Evolutionary conservation across 2,329 filamentous ascomycete genomes (phyloP).

Genomic region (Thyridium curvatum): DNA sequence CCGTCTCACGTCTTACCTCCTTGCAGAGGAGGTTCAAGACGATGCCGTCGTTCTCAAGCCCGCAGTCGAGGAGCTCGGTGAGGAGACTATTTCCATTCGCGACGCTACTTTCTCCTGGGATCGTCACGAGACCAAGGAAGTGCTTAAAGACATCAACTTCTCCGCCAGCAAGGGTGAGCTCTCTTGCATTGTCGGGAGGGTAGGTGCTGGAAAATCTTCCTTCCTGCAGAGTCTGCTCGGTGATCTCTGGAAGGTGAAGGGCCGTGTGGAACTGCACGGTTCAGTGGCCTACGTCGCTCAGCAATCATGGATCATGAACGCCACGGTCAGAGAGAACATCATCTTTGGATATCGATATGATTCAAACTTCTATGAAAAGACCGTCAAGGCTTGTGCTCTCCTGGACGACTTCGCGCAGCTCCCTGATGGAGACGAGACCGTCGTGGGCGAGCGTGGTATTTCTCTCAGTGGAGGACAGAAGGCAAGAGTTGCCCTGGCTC

Average conservation of each 20-base stretch:
- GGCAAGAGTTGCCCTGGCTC: slow-evolving; percentile 82
- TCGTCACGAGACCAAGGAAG: slow-evolving; percentile 64
- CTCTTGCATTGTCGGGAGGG: slow-evolving; percentile 85
- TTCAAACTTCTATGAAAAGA: slow-evolving; percentile 88
- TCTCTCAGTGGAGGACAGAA: slow-evolving; percentile 95
- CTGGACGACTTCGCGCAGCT: slow-evolving; percentile 85
- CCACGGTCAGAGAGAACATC: slow-evolving; percentile 94
- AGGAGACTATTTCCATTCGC: slow-evolving; percentile 77
- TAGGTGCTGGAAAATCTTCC: slow-evolving; percentile 94
- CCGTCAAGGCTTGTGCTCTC: slow-evolving; percentile 84
- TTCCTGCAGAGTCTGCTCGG: slow-evolving; percentile 83
- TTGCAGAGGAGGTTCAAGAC: slow-evolving; percentile 80
- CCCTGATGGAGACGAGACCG: slow-evolving; percentile 92
- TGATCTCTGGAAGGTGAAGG: slow-evolving; percentile 84
- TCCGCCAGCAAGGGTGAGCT: slow-evolving; percentile 88
- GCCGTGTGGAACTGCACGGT: slow-evolving; percentile 76
- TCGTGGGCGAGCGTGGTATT: slow-evolving; percentile 94
- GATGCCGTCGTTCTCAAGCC: slow-evolving; percentile 71
- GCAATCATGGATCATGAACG: slow-evolving; percentile 95
- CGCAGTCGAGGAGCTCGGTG: slow-evolving; percentile 67
- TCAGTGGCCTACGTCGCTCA: slow-evolving; percentile 88
- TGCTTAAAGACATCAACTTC: slow-evolving; percentile 79
- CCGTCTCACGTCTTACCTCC: slow-evolving; percentile 78
- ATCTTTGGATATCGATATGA: slow-evolving; percentile 94
- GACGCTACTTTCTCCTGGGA: slow-evolving; percentile 95